A percentile compares a stretch with the other conserved stretches of the same genome.
Conservation (phyloP, 2,329 filamentous ascomycete species). For the Dothiorella sarmentorum region DNA sequence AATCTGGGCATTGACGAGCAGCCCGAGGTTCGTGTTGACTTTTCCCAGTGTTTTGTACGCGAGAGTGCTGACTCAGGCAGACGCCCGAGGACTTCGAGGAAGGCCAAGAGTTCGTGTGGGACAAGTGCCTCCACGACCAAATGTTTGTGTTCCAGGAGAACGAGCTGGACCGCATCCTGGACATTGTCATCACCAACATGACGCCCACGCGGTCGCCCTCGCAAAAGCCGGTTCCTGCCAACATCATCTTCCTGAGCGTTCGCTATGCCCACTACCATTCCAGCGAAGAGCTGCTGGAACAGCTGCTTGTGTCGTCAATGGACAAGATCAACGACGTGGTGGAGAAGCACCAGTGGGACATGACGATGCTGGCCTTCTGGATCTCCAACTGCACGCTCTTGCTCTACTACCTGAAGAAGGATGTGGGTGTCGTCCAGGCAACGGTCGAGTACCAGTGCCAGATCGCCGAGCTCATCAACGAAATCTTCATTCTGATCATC, state of each 20-base stretch:
- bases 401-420: slow-evolving; percentile 96
- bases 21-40: slow-evolving; percentile 64
- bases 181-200: slow-evolving; percentile 98
- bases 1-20: slow-evolving; percentile 96
- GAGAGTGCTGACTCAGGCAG: not conserved
- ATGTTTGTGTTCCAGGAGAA: slow-evolving; percentile 99
- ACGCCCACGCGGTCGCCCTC: slow-evolving; percentile 89
- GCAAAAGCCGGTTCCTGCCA: slow-evolving; percentile 97
- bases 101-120: slow-evolving; percentile 93
- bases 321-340: slow-evolving; percentile 96
- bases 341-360: slow-evolving; percentile 96
- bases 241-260: slow-evolving; percentile 92
- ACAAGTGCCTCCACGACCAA: slow-evolving; percentile 88
- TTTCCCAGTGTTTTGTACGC: not conserved
- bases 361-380: slow-evolving; percentile 99
- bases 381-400: slow-evolving; percentile 94
- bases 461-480: slow-evolving; percentile 90
- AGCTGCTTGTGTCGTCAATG: slow-evolving; percentile 80
- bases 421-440: slow-evolving; percentile 72
- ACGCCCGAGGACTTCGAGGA: slow-evolving; percentile 74
- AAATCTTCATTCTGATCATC: slow-evolving; percentile 97
- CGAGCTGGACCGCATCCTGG: slow-evolving; percentile 85
- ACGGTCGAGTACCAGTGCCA: slow-evolving; percentile 90
- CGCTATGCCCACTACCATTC: slow-evolving; percentile 97
- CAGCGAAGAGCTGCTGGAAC: slow-evolving; percentile 75